Conservation (phyloP, 2,329 filamentous ascomycete genomes). For the Neofusicoccum ribis region DNA sequence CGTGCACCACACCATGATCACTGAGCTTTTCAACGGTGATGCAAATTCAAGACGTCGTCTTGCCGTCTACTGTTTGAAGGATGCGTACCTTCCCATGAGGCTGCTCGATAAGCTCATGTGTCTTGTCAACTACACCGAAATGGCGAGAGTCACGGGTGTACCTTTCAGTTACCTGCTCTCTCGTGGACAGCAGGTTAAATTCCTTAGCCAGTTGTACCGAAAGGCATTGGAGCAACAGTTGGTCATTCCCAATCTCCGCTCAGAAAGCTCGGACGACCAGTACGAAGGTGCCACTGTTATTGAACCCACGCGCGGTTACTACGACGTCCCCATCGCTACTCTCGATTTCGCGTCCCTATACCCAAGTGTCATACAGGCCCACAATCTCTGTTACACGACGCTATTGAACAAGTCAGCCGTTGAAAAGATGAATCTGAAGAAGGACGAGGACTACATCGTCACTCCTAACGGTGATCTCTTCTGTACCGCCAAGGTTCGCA, state of each 20-base stretch:
- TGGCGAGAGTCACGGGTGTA: slow-evolving; percentile 98
- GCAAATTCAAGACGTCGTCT: slow-evolving; percentile 87
- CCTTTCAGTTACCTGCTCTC: slow-evolving; percentile 94
- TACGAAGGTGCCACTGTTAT: slow-evolving; percentile 99
- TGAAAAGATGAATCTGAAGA: slow-evolving; percentile 73
- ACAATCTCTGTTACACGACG: slow-evolving; percentile 98
- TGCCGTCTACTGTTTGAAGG: slow-evolving; percentile 95
- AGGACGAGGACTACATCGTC: slow-evolving; percentile 93
- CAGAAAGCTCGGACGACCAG: slow-evolving; percentile 74
- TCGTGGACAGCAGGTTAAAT: slow-evolving; percentile 94
- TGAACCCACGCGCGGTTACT: slow-evolving; percentile 89
- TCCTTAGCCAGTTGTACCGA: slow-evolving; percentile 94
- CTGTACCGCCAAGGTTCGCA: slow-evolving; percentile 82
- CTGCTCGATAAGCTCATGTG: slow-evolving; percentile 98
- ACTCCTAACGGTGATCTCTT: slow-evolving; percentile 95
- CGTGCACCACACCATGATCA: slow-evolving; percentile 99
- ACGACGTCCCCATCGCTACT: slow-evolving; percentile 91
- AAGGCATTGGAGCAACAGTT: slow-evolving; percentile 92
- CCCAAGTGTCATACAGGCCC: slow-evolving; percentile 97
- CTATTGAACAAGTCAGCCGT: slow-evolving; percentile 76
- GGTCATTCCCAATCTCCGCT: slow-evolving; percentile 83
- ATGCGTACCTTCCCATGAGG: slow-evolving; percentile 91
- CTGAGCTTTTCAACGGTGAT: slow-evolving; percentile 94
- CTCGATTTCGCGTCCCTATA: slow-evolving; percentile 99
- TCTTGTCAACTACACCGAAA: slow-evolving; percentile 98